Evolutionary conservation across 495 filamentous ascomycete genomes (phyloP).

Genomic region (Penicillium desertorum): DNA sequence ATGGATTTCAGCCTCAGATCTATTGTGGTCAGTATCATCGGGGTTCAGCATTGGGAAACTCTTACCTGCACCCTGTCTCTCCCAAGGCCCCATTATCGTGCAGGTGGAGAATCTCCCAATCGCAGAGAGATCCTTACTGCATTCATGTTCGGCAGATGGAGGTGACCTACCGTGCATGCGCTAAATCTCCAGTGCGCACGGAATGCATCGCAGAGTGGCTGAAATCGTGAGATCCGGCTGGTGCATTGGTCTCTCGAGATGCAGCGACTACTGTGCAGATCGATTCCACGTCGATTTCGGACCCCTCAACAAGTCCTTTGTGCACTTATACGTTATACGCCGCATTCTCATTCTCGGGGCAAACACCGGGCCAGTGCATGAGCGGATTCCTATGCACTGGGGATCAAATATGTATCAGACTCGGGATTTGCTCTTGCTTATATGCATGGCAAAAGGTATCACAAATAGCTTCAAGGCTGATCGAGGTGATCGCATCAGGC

Average conservation of each 20-base stretch:
- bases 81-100: neutral
- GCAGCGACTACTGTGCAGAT: conserved; percentile 28
- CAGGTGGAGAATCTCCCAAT: neutral
- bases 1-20: neutral
- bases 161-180: conserved; percentile 35
- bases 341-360: neutral
- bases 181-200: conserved; percentile 28
- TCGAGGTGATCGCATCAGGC: neutral
- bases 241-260: conserved; percentile 16
- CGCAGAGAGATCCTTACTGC: conserved; percentile 10
- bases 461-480: neutral
- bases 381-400: neutral
- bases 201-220: conserved; percentile 31
- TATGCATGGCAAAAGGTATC: conserved; percentile 14
- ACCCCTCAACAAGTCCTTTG: conserved; percentile 23
- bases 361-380: neutral
- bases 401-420: neutral
- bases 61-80: neutral
- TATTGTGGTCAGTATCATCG: neutral
- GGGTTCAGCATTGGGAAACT: neutral
- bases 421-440: conserved; percentile 11
- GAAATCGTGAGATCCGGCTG: conserved; percentile 28
- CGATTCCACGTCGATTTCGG: conserved; percentile 24
- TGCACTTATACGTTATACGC: conserved; percentile 5
- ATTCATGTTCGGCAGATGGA: conserved; percentile 19